phyloP scores from a whole-genome alignment of 441 rosid species.

The Hura crepitans region DNA sequence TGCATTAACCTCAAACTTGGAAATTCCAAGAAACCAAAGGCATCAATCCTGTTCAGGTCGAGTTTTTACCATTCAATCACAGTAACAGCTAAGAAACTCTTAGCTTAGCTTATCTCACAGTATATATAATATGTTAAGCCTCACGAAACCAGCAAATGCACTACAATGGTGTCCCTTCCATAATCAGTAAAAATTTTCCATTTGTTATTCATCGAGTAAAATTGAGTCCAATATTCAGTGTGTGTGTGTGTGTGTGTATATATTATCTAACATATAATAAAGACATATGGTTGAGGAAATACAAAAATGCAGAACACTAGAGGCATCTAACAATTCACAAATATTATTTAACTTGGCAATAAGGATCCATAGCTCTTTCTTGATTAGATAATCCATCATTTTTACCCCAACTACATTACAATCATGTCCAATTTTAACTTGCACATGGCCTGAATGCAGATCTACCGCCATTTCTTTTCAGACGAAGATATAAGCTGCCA shows the following conservation, averaged over 20 bases:
- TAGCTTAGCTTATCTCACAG: too few relatives aligned
- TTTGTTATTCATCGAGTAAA: neutral
- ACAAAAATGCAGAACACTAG: slow-evolving; percentile 15
- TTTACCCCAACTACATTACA: neutral
- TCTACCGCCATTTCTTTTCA: slow-evolving; percentile 38
- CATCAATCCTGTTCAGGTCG: too few relatives aligned
- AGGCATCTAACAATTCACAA: slow-evolving; percentile 13
- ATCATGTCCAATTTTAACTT: neutral
- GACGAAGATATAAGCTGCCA: slow-evolving; percentile 58
- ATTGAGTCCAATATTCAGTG: slow-evolving; percentile 4
- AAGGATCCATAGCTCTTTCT: neutral
- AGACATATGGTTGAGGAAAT: slow-evolving; percentile 1
- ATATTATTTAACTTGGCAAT: slow-evolving; percentile 3
- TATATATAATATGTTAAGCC: too few relatives aligned
- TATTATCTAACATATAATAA: neutral
- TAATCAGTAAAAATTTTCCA: neutral
- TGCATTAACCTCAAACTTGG: too few relatives aligned
- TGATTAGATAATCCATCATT: slow-evolving; percentile 10
- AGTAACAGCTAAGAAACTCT: too few relatives aligned
- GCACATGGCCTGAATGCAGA: slow-evolving; percentile 3
- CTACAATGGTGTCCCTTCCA: neutral
- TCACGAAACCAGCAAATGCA: neutral
- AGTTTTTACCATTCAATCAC: too few relatives aligned
- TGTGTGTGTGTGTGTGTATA: neutral
- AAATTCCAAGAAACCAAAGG: too few relatives aligned